A percentile compares a stretch with the other conserved stretches of the same genome.
Evolutionary conservation across 192 early-diverging fungal species (phyloP).

Genomic region (Gamsiella multidivaricata): DNA sequence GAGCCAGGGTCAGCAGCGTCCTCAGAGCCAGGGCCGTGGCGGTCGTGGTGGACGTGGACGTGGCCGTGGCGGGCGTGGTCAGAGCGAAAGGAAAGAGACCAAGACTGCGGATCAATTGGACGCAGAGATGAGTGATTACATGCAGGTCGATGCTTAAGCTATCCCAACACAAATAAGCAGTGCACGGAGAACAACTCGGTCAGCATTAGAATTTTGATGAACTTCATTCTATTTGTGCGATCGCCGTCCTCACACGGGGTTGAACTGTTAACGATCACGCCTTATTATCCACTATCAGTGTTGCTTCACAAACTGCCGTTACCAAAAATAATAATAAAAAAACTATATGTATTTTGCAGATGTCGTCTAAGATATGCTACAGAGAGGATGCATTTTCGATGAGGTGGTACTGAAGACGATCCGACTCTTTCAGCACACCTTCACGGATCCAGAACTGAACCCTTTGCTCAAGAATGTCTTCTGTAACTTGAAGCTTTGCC

Average conservation of each 20-base stretch:
- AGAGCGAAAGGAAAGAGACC: constrained; percentile 44
- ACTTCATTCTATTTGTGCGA: too few species aligned
- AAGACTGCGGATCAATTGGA: constrained; percentile 61
- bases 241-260: too few species aligned
- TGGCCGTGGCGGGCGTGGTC: constrained; percentile 51
- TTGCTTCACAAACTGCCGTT: too few species aligned
- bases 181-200: not conserved
- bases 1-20: constrained; percentile 13
- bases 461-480: constrained; percentile 18
- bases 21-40: constrained; percentile 28
- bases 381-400: constrained; percentile 3
- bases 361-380: not conserved
- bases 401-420: constrained; percentile 26
- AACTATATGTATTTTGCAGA: too few species aligned
- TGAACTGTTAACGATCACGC: too few species aligned
- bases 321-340: too few species aligned
- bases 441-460: constrained; percentile 36
- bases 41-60: constrained; percentile 47
- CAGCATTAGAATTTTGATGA: not conserved
- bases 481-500: constrained; percentile 4
- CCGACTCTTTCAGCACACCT: constrained; percentile 22
- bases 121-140: constrained; percentile 63
- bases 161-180: not conserved
- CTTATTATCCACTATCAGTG: too few species aligned
- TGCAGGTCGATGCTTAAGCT: constrained; percentile 59